Conservation (phyloP, 1,284 basidiomycete species). For the Entoloma clypeatum region DNA sequence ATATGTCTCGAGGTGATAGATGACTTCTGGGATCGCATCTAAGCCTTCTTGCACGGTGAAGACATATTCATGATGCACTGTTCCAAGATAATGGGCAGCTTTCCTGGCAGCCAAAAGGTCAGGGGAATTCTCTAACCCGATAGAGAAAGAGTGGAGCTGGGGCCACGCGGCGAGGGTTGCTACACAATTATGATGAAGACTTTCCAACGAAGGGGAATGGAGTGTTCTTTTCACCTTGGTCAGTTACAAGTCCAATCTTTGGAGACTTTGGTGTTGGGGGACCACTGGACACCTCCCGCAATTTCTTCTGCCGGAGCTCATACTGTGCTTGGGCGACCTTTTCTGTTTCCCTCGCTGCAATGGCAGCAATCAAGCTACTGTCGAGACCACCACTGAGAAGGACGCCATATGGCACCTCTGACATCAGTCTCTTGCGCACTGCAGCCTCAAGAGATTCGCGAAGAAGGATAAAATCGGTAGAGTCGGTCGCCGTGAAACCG, state of each 20-base stretch:
- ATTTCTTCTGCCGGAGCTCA: conserved; percentile 59
- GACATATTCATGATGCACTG: conserved; percentile 96
- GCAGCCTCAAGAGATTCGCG: conserved; percentile 87
- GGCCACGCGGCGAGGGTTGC: conserved; percentile 89
- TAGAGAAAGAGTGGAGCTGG: conserved; percentile 96
- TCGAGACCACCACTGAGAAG: conserved; percentile 95
- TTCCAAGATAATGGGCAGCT: conserved; percentile 92
- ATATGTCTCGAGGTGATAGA: conserved; percentile 98
- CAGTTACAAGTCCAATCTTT: conserved; percentile 34
- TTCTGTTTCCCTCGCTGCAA: conserved; percentile 96
- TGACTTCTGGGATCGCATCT: conserved; percentile 97
- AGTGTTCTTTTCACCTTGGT: conserved; percentile 45
- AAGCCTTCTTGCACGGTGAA: conserved; percentile 99
- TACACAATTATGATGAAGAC: conserved; percentile 16
- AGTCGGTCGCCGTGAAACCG: conserved; percentile 56
- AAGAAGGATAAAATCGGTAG: conserved; percentile 68
- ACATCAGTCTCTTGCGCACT: conserved; percentile 96
- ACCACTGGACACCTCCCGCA: conserved; percentile 52
- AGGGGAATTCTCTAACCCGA: conserved; percentile 94
- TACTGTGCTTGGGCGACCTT: conserved; percentile 82
- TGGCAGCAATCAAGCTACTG: conserved; percentile 93
- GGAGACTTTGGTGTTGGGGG: conserved; percentile 48
- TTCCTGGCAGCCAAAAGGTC: conserved; percentile 94
- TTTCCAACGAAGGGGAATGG: conserved; percentile 1
- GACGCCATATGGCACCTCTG: conserved; percentile 98